Evolutionary conservation across 1,139 yeast genomes (phyloP).

Genomic region (Pichia kudriavzevii): DNA sequence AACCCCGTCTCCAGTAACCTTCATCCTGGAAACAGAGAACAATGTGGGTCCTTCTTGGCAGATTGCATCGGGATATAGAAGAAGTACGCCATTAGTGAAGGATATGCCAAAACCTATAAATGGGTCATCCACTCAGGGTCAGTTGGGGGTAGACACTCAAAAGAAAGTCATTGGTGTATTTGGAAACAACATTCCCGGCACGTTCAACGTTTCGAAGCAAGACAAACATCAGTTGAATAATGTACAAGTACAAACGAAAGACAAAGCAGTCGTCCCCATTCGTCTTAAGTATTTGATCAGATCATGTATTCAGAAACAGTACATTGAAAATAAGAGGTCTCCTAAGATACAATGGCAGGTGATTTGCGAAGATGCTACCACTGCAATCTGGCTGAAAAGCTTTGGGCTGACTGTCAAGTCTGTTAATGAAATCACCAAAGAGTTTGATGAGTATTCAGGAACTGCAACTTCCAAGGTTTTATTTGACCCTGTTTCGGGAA

Average conservation of each 20-base stretch:
- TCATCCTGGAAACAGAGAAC: constrained; percentile 28
- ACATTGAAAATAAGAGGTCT: constrained; percentile 28
- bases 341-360: constrained; percentile 39
- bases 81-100: constrained; percentile 35
- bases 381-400: constrained; percentile 48
- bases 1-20: constrained; percentile 24
- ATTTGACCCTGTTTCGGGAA: constrained; percentile 12
- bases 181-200: constrained; percentile 18
- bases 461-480: constrained; percentile 6
- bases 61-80: constrained; percentile 38
- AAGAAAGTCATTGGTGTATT: constrained; percentile 18
- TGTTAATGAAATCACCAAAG: constrained; percentile 43
- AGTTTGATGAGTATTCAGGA: constrained; percentile 13
- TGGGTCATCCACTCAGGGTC: constrained; percentile 13
- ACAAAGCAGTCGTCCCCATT: constrained; percentile 41
- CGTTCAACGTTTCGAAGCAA: constrained; percentile 8
- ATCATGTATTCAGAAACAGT: constrained; percentile 42
- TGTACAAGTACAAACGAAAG: constrained; percentile 3
- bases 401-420: constrained; percentile 46
- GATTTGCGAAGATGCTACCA: constrained; percentile 47
- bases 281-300: constrained; percentile 43
- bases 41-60: constrained; percentile 47
- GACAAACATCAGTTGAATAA: neutral
- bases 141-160: constrained; percentile 10
- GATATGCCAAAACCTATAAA: constrained; percentile 36